Base-by-base conservation (phyloP, 2,329 filamentous ascomycete species). In the Fusarium sororula region DNA sequence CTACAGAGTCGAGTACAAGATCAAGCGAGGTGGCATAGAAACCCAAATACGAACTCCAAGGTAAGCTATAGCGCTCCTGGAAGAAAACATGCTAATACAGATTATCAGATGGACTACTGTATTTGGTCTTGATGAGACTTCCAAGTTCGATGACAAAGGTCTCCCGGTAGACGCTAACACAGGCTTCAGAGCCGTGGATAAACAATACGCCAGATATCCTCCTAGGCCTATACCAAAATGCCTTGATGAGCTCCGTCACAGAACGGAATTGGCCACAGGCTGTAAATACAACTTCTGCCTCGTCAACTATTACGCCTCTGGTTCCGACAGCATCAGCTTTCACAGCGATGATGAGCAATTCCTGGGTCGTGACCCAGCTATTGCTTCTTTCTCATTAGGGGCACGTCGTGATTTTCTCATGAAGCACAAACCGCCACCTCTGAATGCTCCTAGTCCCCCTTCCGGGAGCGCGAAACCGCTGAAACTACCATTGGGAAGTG, bases 271-370 rank as follows among this genome's bases (percentile, higher is more conserved):
- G 9, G 88, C 89, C 1, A 93, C 92, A 2, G 87, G 87, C n/a
- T 89, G 89, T 77, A 86, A 79, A 2, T 96, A 92, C 82, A 96
- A 96, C 79, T 94, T 95, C 79, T 93, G 91, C 68, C 86, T 96
- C 3, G 92, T 96, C 9, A 96, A 96, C 78, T 96, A 96, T 83
- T 96, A 96, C 79, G 91, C 91, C n/a, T 89, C 88, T 7, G 93
- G 93, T 0, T 84, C 89, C 11, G 93, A 96, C 80, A 94, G 91
- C 74, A 96, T 96, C 55, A 89, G 91, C 17, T 96, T 92, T 78
- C 93, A 96, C 81, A 93, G 91, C 55, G 94, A 96, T 75, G 93
- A 96, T 77, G 94, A 96, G 84, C 86, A 89, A 11, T 96, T 96
- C 75, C 86, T 96, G 0, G 93, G 93, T 0, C 73, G 83, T 0